Conservation (phyloP, 805 yeast genomes). For the Wickerhamomyces chambardii region DNA sequence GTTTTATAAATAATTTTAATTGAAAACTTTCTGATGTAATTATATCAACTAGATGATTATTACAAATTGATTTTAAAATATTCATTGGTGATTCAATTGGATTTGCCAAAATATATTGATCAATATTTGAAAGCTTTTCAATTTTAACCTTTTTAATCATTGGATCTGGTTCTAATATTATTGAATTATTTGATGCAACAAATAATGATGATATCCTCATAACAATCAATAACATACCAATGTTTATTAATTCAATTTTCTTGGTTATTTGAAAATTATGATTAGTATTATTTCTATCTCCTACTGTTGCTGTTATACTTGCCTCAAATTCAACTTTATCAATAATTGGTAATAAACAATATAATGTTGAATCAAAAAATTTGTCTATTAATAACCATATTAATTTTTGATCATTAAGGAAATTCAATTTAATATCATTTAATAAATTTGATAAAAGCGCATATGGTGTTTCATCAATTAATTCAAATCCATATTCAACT, state of each 20-base stretch:
- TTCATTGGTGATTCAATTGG: constrained; percentile 3
- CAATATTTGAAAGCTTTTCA: constrained; percentile 1
- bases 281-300: constrained; percentile 3
- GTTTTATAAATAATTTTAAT: constrained; percentile 8
- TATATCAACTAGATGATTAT: background rate
- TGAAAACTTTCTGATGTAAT: constrained; percentile 10
- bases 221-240: constrained; percentile 11
- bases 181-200: constrained; percentile 2
- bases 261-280: constrained; percentile 7
- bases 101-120: constrained; percentile 11
- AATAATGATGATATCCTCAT: constrained; percentile 15
- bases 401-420: constrained; percentile 10
- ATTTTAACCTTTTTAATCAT: constrained; percentile 1
- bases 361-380: constrained; percentile 15
- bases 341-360: constrained; percentile 10
- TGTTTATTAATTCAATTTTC: constrained; percentile 9
- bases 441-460: background rate
- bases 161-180: constrained; percentile 12
- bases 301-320: constrained; percentile 8
- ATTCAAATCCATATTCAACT: constrained; percentile 1
- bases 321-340: constrained; percentile 10
- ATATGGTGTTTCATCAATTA: background rate
- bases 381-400: constrained; percentile 16
- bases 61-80: too few species aligned
- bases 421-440: background rate